Conservation (phyloP, 768 basidiomycete species). For the Suillus plorans region DNA sequence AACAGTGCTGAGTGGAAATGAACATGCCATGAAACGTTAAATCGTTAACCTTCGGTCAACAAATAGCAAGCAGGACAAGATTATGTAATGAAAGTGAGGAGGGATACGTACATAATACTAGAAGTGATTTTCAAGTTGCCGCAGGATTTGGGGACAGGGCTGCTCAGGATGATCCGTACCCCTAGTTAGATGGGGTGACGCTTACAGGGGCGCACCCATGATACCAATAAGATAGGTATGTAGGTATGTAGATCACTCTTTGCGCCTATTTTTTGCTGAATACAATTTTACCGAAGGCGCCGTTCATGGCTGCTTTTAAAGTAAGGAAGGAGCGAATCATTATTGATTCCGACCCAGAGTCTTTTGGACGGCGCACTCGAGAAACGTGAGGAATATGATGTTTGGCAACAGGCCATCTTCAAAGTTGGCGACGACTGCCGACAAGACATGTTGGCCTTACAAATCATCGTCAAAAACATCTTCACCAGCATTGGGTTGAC, state of each 20-base stretch:
- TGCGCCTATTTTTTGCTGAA: background rate
- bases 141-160: too few species aligned
- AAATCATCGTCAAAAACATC: constrained; percentile 97
- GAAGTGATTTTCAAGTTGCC: too few species aligned
- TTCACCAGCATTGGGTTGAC: constrained; percentile 87
- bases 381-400: constrained; percentile 69
- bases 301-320: constrained; percentile 99
- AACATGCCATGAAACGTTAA: too few species aligned
- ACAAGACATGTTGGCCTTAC: constrained; percentile 96
- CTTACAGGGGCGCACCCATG: too few species aligned
- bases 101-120: too few species aligned
- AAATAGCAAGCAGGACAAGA: too few species aligned
- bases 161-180: too few species aligned
- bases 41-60: too few species aligned
- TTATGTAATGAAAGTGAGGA: too few species aligned
- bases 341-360: constrained; percentile 69
- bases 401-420: constrained; percentile 99
- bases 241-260: constrained; percentile 47
- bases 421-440: constrained; percentile 99
- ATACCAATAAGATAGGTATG: too few species aligned
- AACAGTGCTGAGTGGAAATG: too few species aligned
- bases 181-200: too few species aligned
- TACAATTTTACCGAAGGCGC: constrained; percentile 61
- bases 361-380: constrained; percentile 65
- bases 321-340: constrained; percentile 83